Evolutionary conservation across 192 early-diverging fungal species (phyloP).

Genomic region (Kickxella alabastrina): DNA sequence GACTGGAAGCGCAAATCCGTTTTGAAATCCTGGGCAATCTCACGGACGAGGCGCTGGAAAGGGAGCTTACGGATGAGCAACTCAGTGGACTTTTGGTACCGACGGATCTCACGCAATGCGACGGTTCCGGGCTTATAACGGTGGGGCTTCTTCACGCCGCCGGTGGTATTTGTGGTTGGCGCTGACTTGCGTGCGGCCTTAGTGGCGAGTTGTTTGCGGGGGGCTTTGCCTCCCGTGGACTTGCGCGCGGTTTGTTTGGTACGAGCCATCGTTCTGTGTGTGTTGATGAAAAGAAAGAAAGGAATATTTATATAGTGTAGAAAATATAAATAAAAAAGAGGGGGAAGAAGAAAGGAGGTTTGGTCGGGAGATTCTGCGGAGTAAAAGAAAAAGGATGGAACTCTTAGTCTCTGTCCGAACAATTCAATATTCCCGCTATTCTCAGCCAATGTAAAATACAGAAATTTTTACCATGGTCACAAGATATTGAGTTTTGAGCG

Average conservation of each 20-base stretch:
- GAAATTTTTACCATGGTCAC: too few species aligned
- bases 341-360: background rate
- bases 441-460: too few species aligned
- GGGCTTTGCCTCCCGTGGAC: slow-evolving; percentile 99
- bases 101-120: slow-evolving; percentile 87
- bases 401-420: too few species aligned
- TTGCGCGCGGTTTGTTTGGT: slow-evolving; percentile 97
- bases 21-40: slow-evolving; percentile 99
- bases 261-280: slow-evolving; percentile 62
- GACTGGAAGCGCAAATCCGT: slow-evolving; percentile 99
- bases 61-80: slow-evolving; percentile 89
- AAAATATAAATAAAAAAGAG: slow-evolving; percentile 11
- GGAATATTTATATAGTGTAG: background rate
- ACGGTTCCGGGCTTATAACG: slow-evolving; percentile 87
- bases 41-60: slow-evolving; percentile 95
- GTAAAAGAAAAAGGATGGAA: background rate
- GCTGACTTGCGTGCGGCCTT: slow-evolving; percentile 98
- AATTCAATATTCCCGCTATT: too few species aligned
- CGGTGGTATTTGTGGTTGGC: slow-evolving; percentile 67
- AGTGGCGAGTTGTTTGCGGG: slow-evolving; percentile 94
- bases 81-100: slow-evolving; percentile 96
- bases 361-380: too few species aligned
- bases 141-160: slow-evolving; percentile 93
- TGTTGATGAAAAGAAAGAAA: background rate
- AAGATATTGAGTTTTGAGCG: too few species aligned